Evolutionary conservation across 495 filamentous ascomycete genomes (phyloP), one percentile per base, ranked within the genome.

Genomic region (Annulohypoxylon nitens): DNA sequence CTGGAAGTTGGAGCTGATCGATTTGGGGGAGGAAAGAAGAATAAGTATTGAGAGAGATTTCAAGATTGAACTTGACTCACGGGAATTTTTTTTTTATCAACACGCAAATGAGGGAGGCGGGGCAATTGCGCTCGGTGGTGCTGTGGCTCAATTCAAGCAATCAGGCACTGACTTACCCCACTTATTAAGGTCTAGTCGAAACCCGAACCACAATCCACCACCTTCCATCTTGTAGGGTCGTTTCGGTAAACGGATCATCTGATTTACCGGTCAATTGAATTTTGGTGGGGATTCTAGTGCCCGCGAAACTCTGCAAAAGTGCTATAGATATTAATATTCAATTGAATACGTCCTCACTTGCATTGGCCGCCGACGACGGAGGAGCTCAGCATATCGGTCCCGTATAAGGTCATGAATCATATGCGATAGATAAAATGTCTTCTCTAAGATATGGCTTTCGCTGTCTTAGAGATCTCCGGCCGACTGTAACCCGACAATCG

Each of bases 1-100:
- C 54, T 72, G 55, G 74, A 74, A 77, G 78, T 69, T 78, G 77
- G 71, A 78, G 74, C 70, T 78, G 70, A 76, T 68, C 64, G 75
- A 67, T 62, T 67, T 69, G 78, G 76, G 26, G 79, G 80, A 78
- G 78, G 77, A 74, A 76, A 74, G 73, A 74, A 65, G 71, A 71
- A 76, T 55, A 71, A 70, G 59, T 33, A 43, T 63, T 76, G 62
- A 12, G 61, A 58, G n/a, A 47, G 18, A 16, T 47, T 47, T 16
- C 8, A 18, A 20, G 14, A 12, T 25, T 37, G 37, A 69, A 16
- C 45, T 71, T 77, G 78, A 77, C 61, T 80, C 77, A 74, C 65
- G 65, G 62, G 78, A 77, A 75, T 74, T 73, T 72, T 67, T 72
- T 69, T 65, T 30, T 25, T 30, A 30, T 62, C 47, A 23, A 33